A percentile compares a stretch with the other conserved stretches of the same genome.
phyloP scores from a whole-genome alignment of 495 filamentous ascomycete genomes.

The Lophiotrema nucula region DNA sequence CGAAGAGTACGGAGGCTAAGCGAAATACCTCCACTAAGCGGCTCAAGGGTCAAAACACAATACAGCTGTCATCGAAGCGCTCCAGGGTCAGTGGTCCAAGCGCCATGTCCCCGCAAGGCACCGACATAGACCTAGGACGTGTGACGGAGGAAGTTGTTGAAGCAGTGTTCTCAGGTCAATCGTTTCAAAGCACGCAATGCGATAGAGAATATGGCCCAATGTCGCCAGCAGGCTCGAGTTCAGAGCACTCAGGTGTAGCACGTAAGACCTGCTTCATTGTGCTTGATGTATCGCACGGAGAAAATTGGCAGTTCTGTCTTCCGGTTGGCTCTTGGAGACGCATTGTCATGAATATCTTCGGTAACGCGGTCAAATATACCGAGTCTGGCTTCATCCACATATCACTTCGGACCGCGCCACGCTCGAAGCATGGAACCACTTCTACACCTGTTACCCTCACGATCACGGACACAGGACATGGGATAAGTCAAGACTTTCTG shows the following conservation, averaged over 20 bases:
- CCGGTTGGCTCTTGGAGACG: conserved; percentile 27
- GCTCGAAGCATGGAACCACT: background rate
- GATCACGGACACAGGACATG: conserved; percentile 37
- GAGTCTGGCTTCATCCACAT: conserved; percentile 33
- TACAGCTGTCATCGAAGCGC: conserved; percentile 20
- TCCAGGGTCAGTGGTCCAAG: conserved; percentile 1
- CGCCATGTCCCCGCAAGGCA: background rate
- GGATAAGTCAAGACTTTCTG: conserved; percentile 37
- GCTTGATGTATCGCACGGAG: conserved; percentile 24
- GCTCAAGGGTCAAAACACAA: conserved; percentile 6
- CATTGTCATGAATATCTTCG: conserved; percentile 40
- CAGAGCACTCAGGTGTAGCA: background rate
- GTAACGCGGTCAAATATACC: conserved; percentile 43
- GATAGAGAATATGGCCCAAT: background rate
- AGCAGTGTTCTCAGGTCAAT: conserved; percentile 31
- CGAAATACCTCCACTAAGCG: conserved; percentile 18
- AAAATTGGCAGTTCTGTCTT: conserved; percentile 23
- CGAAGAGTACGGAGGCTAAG: conserved; percentile 33
- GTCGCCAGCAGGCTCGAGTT: background rate
- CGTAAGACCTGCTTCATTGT: conserved; percentile 22
- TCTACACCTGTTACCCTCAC: conserved; percentile 15
- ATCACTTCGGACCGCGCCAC: conserved; percentile 16
- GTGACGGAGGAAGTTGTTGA: conserved; percentile 40
- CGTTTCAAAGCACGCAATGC: background rate
- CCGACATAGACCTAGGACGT: conserved; percentile 31